Base-by-base conservation (phyloP, 192 early-diverging fungal genomes). In the Coemansia sp. region DNA sequence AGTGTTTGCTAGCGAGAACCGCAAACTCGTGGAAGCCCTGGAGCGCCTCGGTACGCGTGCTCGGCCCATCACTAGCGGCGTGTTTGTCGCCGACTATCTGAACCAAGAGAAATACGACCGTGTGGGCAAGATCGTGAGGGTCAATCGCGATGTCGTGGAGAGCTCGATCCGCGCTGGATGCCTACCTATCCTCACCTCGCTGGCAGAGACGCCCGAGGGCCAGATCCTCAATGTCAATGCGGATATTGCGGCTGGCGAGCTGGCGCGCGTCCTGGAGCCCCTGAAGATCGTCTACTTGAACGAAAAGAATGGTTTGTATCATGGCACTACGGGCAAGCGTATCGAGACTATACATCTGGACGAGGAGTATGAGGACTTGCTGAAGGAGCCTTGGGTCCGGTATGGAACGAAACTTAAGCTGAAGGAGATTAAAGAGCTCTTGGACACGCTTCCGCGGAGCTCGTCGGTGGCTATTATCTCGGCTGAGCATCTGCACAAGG, bases 391-490 rank as follows among this genome's bases (percentile, higher is more conserved):
- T 38, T 99, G 98, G 98, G 96, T 98, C 53, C 89, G 90, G 69
- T 98, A 97, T 77, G 98, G 98, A 57, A 97, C 95, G 39, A 96
- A 97, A 85, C 90, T 99, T 51, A 99, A 98, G 89, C 94, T 99
- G 50, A 89, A 85, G 66, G 94, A 99, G 82, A 97, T 96, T 74
- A 95, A 97, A 84, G 98, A 99, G 80, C 87, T 99, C 9, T 87
- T 99, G 29, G 95, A 97, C 83, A 89, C 90, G 46, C 87, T 99
- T 63, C 98, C 98, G 14, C 91, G 95, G n/a, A 91, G 94, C 63
- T 98, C 96, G 8, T 99, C 98, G 6, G 98, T 99, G 21, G 96
- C 98, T 57, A 99, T 98, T 73, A 99, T 98, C 72, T 98, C 98
- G 50, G 95, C 96, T 53, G 94, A 96, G 69, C 94, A 99, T 68